phyloP scores from a whole-genome alignment of 805 yeast genomes.

The Cyberlindnera amylophila region DNA sequence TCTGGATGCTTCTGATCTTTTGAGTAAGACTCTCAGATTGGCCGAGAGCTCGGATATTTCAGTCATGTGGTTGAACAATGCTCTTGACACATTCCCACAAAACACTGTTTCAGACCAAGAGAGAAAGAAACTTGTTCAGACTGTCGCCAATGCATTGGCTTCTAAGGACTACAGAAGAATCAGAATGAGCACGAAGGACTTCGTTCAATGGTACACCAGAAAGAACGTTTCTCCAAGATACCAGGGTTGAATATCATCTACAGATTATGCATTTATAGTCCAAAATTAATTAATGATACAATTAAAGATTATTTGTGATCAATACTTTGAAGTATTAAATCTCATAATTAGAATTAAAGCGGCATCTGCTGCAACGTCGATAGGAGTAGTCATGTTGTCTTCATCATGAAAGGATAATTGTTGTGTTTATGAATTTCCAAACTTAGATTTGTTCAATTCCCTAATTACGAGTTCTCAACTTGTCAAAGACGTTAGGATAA shows the following conservation, averaged over 20 bases:
- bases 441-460: too few relatives aligned
- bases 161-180: conserved; percentile 72
- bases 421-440: too few relatives aligned
- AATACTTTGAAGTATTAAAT: neutral
- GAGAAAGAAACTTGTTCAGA: conserved; percentile 53
- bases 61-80: conserved; percentile 55
- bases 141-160: conserved; percentile 55
- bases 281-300: too few relatives aligned
- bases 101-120: conserved; percentile 66
- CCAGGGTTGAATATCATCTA: conserved; percentile 15
- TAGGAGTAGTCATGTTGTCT: too few relatives aligned
- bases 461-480: conserved; percentile 33
- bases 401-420: too few relatives aligned
- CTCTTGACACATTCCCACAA: conserved; percentile 55
- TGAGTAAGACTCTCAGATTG: conserved; percentile 58
- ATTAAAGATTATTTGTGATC: neutral
- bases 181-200: conserved; percentile 68
- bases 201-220: conserved; percentile 78
- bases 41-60: conserved; percentile 38
- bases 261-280: too few relatives aligned
- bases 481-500: conserved; percentile 66
- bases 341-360: too few relatives aligned
- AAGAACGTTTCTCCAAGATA: conserved; percentile 57
- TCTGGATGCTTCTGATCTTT: conserved; percentile 70
- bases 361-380: too few relatives aligned